Base-by-base conservation (phyloP, 129 eudicot genomes). In the Centella asiatica region DNA sequence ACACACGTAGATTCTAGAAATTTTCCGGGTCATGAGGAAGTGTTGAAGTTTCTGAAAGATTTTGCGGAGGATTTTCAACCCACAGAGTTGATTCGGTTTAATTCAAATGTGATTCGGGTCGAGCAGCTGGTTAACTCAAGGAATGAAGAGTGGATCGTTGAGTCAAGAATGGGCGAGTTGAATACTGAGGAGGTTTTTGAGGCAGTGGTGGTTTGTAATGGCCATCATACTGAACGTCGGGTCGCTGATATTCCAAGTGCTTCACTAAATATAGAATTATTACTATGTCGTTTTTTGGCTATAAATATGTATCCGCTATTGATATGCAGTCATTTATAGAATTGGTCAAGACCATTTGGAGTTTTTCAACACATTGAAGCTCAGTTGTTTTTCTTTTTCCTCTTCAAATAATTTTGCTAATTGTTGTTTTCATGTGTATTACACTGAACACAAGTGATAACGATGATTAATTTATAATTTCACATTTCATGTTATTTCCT, bases 201-300 rank as follows among this genome's bases (percentile, higher is more conserved):
- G 23, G 94, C 90, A 0, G 90, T 89, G 7, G 83, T 89, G 27
- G 64, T 82, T 34, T 82, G 90, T 48, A 82, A 33, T 34, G 97
- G 97, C 12, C 83, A 78, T 26, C 54, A 62, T 24, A 73, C 73
- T 66, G 57, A 67, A 22, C 97, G 94, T 1, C 67, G 68, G 14
- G 5, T 75, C 0, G 81, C 90, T 31, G 60, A 75, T 26, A 44
- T 88, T 68, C 83, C 79, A 44, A 94, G 96, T 88, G n/a, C n/a
- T n/a, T n/a, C n/a, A n/a, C n/a, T n/a, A n/a, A n/a, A n/a, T n/a
- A n/a, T n/a, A n/a, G n/a, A n/a, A n/a, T n/a, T n/a, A n/a, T n/a
- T n/a, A n/a, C n/a, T n/a, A n/a, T n/a, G n/a, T n/a, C n/a, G n/a
- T n/a, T n/a, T n/a, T n/a, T n/a, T n/a, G n/a, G n/a, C n/a, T n/a